phyloP scores from a whole-genome alignment of 2,329 filamentous ascomycete genomes.

The Exophiala dermatitidis region DNA sequence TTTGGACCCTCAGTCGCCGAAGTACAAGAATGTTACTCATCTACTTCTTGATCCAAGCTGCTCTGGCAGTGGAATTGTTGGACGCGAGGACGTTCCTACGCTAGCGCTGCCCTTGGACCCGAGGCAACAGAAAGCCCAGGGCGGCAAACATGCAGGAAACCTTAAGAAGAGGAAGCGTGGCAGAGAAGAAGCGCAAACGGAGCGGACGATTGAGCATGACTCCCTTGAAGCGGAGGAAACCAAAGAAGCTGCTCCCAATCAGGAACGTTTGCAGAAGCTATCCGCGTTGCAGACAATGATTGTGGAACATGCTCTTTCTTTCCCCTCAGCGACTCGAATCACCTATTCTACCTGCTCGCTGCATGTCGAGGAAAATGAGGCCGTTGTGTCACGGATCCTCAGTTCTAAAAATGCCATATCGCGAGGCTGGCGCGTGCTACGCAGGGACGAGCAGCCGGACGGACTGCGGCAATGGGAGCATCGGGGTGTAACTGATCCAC shows the following conservation, averaged over 20 bases:
- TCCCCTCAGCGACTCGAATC: slow-evolving; percentile 65
- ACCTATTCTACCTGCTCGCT: slow-evolving; percentile 94
- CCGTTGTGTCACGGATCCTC: slow-evolving; percentile 68
- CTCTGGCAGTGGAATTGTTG: slow-evolving; percentile 89
- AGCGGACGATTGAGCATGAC: not conserved
- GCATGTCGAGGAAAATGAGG: slow-evolving; percentile 80
- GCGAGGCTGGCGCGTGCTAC: slow-evolving; percentile 71
- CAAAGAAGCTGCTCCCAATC: slow-evolving; percentile 38
- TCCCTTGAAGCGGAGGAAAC: slow-evolving; percentile 42
- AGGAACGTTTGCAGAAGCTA: slow-evolving; percentile 62
- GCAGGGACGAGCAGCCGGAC: slow-evolving; percentile 62
- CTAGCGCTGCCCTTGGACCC: slow-evolving; percentile 52
- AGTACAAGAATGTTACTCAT: slow-evolving; percentile 65
- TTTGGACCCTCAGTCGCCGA: slow-evolving; percentile 56
- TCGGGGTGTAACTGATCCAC: slow-evolving; percentile 45
- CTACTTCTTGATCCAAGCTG: slow-evolving; percentile 89
- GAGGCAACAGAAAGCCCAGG: slow-evolving; percentile 26
- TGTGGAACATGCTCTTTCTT: slow-evolving; percentile 74
- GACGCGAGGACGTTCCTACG: slow-evolving; percentile 69
- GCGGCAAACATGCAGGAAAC: slow-evolving; percentile 27
- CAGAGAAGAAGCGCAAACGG: slow-evolving; percentile 20
- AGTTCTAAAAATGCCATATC: slow-evolving; percentile 57
- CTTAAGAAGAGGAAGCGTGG: slow-evolving; percentile 42
- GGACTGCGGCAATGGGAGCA: slow-evolving; percentile 72
- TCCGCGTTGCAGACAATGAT: slow-evolving; percentile 76